A percentile compares a stretch with the other conserved stretches of the same genome.
Evolutionary conservation across 345 rosid species (phyloP).

Genomic region (Linum trigynum): DNA sequence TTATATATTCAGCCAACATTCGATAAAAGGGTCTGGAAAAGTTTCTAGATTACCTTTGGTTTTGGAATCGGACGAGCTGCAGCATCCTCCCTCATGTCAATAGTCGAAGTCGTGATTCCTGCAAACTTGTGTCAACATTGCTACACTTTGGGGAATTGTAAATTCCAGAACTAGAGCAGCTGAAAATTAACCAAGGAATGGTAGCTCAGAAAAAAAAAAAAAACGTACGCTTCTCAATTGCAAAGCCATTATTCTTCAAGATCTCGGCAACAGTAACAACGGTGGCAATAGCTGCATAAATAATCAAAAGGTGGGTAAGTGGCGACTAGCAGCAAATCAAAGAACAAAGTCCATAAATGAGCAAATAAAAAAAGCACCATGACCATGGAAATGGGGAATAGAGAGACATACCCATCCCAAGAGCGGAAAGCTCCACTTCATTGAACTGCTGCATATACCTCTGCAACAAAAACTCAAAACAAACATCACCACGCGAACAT

Average conservation of each 20-base stretch:
- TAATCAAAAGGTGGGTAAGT: too few relatives aligned
- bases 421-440: constrained; percentile 67
- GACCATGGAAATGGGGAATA: not conserved
- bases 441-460: constrained; percentile 66
- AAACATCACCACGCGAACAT: too few relatives aligned
- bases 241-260: constrained; percentile 64
- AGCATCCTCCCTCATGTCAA: constrained; percentile 53
- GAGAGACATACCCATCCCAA: constrained; percentile 56
- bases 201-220: not conserved
- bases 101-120: constrained; percentile 46
- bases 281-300: constrained; percentile 48
- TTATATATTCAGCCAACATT: too few relatives aligned
- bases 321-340: not conserved
- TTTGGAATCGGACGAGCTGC: constrained; percentile 54
- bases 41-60: constrained; percentile 40
- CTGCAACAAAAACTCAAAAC: constrained; percentile 25
- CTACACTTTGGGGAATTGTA: not conserved
- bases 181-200: not conserved
- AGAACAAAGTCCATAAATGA: not conserved
- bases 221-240: constrained; percentile 54
- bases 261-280: constrained; percentile 75
- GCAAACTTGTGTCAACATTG: not conserved
- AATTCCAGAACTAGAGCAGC: not conserved
- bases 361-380: not conserved
- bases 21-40: too few relatives aligned